phyloP scores from a whole-genome alignment of 306 rosid genomes.

The Vigna trinervia region DNA sequence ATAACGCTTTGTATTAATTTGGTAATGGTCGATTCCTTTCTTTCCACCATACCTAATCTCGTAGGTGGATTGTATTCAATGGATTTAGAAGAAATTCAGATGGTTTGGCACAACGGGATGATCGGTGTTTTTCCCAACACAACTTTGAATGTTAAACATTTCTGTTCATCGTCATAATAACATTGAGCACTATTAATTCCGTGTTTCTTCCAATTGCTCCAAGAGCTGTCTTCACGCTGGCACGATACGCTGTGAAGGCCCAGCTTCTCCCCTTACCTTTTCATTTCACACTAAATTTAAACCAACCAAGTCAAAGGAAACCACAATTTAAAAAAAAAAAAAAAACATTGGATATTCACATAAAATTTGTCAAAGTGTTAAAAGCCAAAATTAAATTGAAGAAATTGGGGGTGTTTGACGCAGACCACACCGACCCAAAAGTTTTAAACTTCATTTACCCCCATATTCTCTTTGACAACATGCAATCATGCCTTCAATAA shows the following conservation, averaged over 20 bases:
- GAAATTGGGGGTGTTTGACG: background rate
- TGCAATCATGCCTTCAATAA: slow-evolving; percentile 37
- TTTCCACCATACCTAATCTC: slow-evolving; percentile 8
- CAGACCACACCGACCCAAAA: slow-evolving; percentile 21
- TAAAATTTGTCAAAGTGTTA: slow-evolving; percentile 24
- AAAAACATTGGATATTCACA: background rate
- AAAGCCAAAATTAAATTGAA: background rate
- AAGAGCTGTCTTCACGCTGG: slow-evolving; percentile 43
- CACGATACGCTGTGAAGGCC: slow-evolving; percentile 40
- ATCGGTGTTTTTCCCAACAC: background rate
- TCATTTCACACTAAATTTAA: slow-evolving; percentile 41
- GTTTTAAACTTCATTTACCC: slow-evolving; percentile 9
- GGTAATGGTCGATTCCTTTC: slow-evolving; percentile 49
- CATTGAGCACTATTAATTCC: background rate
- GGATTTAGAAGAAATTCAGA: background rate
- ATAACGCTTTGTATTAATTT: slow-evolving; percentile 18
- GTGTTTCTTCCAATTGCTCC: slow-evolving; percentile 9
- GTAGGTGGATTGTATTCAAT: background rate
- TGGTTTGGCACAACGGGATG: background rate
- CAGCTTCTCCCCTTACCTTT: slow-evolving; percentile 23
- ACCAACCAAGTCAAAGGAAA: slow-evolving; percentile 28
- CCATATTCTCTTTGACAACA: background rate
- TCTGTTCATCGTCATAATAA: background rate
- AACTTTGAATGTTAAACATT: background rate
- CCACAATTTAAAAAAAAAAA: background rate